phyloP scores from a whole-genome alignment of 306 rosid genomes.

The Quercus aquifolioides region DNA sequence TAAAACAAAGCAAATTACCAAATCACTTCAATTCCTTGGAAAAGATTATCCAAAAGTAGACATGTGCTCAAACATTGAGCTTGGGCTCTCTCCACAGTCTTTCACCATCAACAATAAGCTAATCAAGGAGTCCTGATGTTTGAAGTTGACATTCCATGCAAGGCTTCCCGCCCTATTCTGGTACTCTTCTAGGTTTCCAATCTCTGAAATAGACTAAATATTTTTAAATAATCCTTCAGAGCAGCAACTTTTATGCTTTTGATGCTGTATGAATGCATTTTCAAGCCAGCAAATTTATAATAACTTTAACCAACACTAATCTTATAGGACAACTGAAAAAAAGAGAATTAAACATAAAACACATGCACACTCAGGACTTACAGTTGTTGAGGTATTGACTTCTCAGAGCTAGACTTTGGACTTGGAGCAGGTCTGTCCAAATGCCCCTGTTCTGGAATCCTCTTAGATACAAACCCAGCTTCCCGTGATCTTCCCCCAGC shows the following conservation, averaged over 20 bases:
- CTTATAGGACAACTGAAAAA: not conserved
- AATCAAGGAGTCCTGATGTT: not conserved
- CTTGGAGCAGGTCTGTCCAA: slow-evolving; percentile 15
- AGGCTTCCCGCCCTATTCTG: not conserved
- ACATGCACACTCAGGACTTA: slow-evolving; percentile 8
- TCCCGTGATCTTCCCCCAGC: slow-evolving; percentile 50
- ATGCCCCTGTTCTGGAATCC: slow-evolving; percentile 32
- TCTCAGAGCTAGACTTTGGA: slow-evolving; percentile 19
- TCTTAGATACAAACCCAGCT: slow-evolving; percentile 63
- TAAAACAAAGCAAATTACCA: not conserved
- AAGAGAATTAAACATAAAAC: not conserved
- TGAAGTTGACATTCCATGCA: not conserved
- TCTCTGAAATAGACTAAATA: not conserved
- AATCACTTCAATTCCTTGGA: not conserved
- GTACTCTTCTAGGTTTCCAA: slow-evolving; percentile 3
- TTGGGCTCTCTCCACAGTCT: not conserved
- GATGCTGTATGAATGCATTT: not conserved
- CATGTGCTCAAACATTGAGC: not conserved
- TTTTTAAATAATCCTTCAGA: not conserved
- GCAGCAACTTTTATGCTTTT: not conserved
- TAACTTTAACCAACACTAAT: not conserved
- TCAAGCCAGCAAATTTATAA: not conserved
- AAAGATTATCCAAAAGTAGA: not conserved
- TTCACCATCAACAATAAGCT: not conserved
- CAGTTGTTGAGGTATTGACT: slow-evolving; percentile 20